Percentiles rank a stretch among this genome's conserved stretches.
phyloP scores from a whole-genome alignment of 768 basidiomycete species.

The Boletus rubropictus region DNA sequence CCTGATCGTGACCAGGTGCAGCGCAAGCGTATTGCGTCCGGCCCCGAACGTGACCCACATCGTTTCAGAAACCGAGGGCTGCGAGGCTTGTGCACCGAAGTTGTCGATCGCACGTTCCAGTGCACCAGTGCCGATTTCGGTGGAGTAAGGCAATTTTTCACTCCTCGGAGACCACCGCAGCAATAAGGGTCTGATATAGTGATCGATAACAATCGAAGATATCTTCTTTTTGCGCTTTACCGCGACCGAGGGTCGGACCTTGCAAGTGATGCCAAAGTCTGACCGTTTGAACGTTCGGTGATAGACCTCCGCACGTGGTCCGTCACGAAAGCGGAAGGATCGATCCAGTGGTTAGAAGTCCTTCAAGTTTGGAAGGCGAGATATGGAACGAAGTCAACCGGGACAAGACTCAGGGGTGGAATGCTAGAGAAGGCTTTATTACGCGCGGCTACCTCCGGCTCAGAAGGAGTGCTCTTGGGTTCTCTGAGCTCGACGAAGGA shows the following conservation, averaged over 20 bases:
- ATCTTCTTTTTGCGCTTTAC: conserved; percentile 38
- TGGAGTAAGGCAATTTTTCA: conserved; percentile 33
- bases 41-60: conserved; percentile 30
- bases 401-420: background rate
- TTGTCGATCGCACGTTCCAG: conserved; percentile 37
- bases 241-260: conserved; percentile 46
- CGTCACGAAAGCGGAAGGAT: conserved; percentile 34
- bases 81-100: conserved; percentile 35
- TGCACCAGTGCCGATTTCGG: conserved; percentile 32
- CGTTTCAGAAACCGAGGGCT: conserved; percentile 41
- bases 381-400: conserved; percentile 9
- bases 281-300: conserved; percentile 29
- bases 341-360: conserved; percentile 34
- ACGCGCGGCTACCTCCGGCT: conserved; percentile 10
- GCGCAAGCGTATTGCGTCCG: conserved; percentile 28
- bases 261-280: conserved; percentile 49
- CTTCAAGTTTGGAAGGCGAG: conserved; percentile 30
- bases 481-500: conserved; percentile 40
- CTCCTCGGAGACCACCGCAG: conserved; percentile 17
- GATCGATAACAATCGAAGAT: conserved; percentile 40
- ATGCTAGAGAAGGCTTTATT: background rate
- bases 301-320: conserved; percentile 15
- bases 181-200: conserved; percentile 42
- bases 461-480: conserved; percentile 32
- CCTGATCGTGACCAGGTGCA: conserved; percentile 11